phyloP scores from a whole-genome alignment of 441 rosid species.

The Gossypium davidsonii region DNA sequence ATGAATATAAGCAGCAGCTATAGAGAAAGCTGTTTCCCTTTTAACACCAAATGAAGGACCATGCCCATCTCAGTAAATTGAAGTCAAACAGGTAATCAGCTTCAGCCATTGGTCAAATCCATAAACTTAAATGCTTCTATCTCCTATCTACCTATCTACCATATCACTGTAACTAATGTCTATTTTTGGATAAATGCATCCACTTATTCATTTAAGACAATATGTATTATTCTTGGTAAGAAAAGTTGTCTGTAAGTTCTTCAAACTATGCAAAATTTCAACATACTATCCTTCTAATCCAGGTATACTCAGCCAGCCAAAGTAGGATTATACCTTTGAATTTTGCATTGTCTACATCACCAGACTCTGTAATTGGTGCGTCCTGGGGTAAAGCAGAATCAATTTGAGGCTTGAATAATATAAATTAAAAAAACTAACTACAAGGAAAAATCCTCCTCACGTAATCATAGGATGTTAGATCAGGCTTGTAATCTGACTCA shows the following conservation, averaged over 20 bases:
- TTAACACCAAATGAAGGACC: not conserved
- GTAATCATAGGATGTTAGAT: slow-evolving; percentile 93
- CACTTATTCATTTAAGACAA: not conserved
- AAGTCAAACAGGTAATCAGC: not conserved
- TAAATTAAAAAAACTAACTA: slow-evolving; percentile 4
- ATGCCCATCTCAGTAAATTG: not conserved
- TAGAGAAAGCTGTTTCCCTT: not conserved
- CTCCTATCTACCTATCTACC: not conserved
- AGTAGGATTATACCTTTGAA: slow-evolving; percentile 47
- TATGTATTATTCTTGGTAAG: not conserved
- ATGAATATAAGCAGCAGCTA: not conserved
- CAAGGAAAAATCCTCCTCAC: slow-evolving; percentile 33
- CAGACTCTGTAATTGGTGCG: slow-evolving; percentile 87
- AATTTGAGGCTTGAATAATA: slow-evolving; percentile 14
- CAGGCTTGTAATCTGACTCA: slow-evolving; percentile 75
- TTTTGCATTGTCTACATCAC: slow-evolving; percentile 72
- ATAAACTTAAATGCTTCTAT: not conserved
- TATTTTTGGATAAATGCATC: not conserved
- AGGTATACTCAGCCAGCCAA: slow-evolving; percentile 7
- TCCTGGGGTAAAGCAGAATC: slow-evolving; percentile 44
- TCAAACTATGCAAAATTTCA: slow-evolving; percentile 1
- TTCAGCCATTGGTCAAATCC: not conserved
- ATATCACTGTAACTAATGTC: not conserved
- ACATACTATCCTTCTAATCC: not conserved
- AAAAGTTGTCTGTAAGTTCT: not conserved